Evolutionary conservation across 2,329 filamentous ascomycete genomes (phyloP).

Genomic region (Sordariomycetes sp.): DNA sequence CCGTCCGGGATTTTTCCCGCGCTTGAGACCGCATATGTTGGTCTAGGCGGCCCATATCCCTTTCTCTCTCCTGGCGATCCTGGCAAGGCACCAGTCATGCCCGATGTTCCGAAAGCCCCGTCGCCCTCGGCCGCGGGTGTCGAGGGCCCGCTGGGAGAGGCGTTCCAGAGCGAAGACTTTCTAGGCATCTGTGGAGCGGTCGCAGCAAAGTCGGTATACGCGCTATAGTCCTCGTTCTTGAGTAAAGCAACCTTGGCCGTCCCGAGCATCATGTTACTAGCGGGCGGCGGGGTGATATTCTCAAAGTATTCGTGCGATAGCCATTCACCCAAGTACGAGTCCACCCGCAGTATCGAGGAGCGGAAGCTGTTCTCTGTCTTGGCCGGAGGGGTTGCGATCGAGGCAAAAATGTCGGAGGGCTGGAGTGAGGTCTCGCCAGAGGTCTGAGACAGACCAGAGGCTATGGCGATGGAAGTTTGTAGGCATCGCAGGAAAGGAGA

Average conservation of each 20-base stretch:
- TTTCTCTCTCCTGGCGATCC: slow-evolving; percentile 12
- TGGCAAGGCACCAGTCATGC: slow-evolving; percentile 1
- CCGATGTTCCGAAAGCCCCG: neutral
- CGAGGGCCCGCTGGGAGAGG: slow-evolving; percentile 16
- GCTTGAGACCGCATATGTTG: slow-evolving; percentile 73
- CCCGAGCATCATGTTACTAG: slow-evolving; percentile 78
- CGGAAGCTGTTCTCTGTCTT: slow-evolving; percentile 25
- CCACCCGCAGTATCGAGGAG: slow-evolving; percentile 65
- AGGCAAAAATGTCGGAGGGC: slow-evolving; percentile 23
- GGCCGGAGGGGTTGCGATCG: slow-evolving; percentile 16
- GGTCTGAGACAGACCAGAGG: slow-evolving; percentile 67
- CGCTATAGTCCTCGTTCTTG: slow-evolving; percentile 59
- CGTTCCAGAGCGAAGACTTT: slow-evolving; percentile 21
- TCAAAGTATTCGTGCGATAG: slow-evolving; percentile 89
- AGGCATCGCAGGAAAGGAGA: slow-evolving; percentile 93
- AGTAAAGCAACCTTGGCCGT: slow-evolving; percentile 82
- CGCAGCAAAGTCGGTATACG: slow-evolving; percentile 22
- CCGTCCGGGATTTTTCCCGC: slow-evolving; percentile 77
- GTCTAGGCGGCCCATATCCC: slow-evolving; percentile 67
- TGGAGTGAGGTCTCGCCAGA: slow-evolving; percentile 20
- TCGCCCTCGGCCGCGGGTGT: slow-evolving; percentile 8
- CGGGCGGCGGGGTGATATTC: slow-evolving; percentile 79
- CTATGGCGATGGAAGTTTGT: slow-evolving; percentile 83
- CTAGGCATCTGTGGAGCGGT: slow-evolving; percentile 10
- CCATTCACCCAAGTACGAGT: slow-evolving; percentile 95